These are phyloP conservation scores for Cyclotella choctawhatcheeana DNA, from an alignment of 108 stramenopile species.

Conservation along the genomic window DNA sequence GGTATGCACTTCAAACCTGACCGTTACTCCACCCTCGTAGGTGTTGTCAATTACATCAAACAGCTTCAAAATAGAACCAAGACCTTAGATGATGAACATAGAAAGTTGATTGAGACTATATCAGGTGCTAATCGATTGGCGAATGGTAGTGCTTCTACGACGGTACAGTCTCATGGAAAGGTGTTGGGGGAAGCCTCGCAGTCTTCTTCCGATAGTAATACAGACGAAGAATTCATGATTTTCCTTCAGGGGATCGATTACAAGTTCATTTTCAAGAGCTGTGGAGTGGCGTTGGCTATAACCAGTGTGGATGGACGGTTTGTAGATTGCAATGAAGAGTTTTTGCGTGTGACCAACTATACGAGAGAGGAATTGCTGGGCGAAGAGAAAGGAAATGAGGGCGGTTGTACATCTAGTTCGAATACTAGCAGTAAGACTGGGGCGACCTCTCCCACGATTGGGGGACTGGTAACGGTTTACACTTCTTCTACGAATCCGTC, in stretches of 20 bases:
- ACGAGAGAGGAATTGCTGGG: slow-evolving; percentile 50
- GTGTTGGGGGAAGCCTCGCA: slow-evolving; percentile 15
- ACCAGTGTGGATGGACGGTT: slow-evolving; percentile 83
- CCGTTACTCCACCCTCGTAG: slow-evolving; percentile 77
- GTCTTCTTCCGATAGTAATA: slow-evolving; percentile 10
- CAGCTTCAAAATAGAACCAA: slow-evolving; percentile 60
- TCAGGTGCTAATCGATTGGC: slow-evolving; percentile 56
- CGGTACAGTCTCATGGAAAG: slow-evolving; percentile 22
- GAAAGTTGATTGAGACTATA: slow-evolving; percentile 72
- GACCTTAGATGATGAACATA: slow-evolving; percentile 73
- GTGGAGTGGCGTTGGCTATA: slow-evolving; percentile 68
- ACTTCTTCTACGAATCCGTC: slow-evolving; percentile 11
- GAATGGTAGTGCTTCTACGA: slow-evolving; percentile 32
- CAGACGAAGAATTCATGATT: slow-evolving; percentile 62
- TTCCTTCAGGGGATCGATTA: slow-evolving; percentile 81
- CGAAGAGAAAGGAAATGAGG: slow-evolving; percentile 25
- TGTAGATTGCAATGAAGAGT: slow-evolving; percentile 80
- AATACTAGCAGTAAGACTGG: neutral
- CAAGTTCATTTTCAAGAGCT: slow-evolving; percentile 62
- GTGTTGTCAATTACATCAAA: slow-evolving; percentile 77
- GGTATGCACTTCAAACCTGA: slow-evolving; percentile 75
- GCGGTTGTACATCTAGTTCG: neutral
- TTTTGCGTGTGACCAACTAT: slow-evolving; percentile 60
- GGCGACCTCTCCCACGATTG: slow-evolving; percentile 1
- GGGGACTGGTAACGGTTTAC: slow-evolving; percentile 22